Evolutionary conservation across 2,329 filamentous ascomycete species (phyloP).

Genomic region (Corinectria fuckeliana): DNA sequence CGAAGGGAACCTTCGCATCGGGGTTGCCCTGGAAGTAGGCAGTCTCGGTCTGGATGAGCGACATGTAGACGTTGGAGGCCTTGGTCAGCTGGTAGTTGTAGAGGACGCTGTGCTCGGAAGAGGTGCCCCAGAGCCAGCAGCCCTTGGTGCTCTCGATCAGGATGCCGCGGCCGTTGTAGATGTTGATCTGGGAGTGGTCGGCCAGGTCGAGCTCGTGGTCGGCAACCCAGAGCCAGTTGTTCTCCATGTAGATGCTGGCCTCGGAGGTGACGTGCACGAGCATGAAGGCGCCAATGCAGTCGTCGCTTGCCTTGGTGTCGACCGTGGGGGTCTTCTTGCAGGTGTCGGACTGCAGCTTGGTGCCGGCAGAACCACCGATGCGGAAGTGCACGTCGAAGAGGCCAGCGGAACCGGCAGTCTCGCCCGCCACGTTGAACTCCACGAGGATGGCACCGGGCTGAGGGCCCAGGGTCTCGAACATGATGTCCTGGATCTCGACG

Average conservation of each 20-base stretch:
- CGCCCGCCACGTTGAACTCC: constrained; percentile 84
- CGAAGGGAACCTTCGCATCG: constrained; percentile 70
- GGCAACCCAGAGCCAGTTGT: constrained; percentile 88
- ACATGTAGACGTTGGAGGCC: constrained; percentile 82
- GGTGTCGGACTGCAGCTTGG: constrained; percentile 77
- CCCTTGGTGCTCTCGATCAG: constrained; percentile 76
- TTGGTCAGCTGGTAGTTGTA: constrained; percentile 88
- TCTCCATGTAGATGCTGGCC: constrained; percentile 81
- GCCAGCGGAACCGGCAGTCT: constrained; percentile 71
- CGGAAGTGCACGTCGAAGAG: constrained; percentile 98
- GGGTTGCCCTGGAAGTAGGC: constrained; percentile 89
- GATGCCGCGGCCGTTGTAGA: constrained; percentile 88
- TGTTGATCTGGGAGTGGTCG: constrained; percentile 79
- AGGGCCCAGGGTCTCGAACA: constrained; percentile 83
- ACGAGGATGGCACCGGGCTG: constrained; percentile 89
- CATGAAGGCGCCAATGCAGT: constrained; percentile 78
- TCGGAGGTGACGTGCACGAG: constrained; percentile 69
- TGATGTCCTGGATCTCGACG: constrained; percentile 87
- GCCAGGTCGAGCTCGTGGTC: constrained; percentile 85
- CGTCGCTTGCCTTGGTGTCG: constrained; percentile 64
- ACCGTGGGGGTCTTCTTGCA: constrained; percentile 78
- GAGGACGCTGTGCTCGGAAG: constrained; percentile 69
- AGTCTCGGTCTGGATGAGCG: constrained; percentile 86
- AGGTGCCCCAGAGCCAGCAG: constrained; percentile 82
- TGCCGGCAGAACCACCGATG: constrained; percentile 85